These are phyloP conservation scores for Aspergillaceae sp. DNA, from an alignment of 2,329 filamentous ascomycete genomes.

Conservation along the genomic window DNA sequence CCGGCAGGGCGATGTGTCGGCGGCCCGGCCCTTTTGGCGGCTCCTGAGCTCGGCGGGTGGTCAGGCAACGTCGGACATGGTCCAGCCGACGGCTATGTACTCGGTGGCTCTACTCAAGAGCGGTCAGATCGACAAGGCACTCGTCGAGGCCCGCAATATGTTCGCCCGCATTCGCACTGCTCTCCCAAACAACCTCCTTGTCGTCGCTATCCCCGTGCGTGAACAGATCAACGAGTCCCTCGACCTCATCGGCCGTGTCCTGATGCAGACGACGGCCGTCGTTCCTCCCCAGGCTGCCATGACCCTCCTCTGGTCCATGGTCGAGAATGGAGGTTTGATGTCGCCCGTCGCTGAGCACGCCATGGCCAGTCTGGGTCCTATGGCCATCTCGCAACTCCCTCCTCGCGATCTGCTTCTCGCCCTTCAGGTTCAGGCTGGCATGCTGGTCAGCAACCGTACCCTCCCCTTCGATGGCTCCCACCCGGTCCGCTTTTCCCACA, in stretches of 20 bases:
- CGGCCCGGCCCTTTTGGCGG: conserved; percentile 73
- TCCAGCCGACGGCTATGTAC: conserved; percentile 87
- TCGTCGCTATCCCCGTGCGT: conserved; percentile 45
- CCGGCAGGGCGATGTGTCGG: conserved; percentile 67
- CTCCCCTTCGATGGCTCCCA: conserved; percentile 48
- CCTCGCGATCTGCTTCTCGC: conserved; percentile 47
- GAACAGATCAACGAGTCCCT: conserved; percentile 84
- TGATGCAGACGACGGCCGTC: conserved; percentile 45
- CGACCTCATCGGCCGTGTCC: conserved; percentile 56
- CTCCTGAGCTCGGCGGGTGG: conserved; percentile 51
- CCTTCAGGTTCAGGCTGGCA: conserved; percentile 51
- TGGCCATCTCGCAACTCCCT: conserved; percentile 50
- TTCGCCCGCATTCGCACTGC: conserved; percentile 70
- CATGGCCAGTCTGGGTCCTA: conserved; percentile 52
- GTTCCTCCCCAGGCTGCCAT: conserved; percentile 49
- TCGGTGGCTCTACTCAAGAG: conserved; percentile 78
- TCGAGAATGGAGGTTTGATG: conserved; percentile 56
- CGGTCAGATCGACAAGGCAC: conserved; percentile 71
- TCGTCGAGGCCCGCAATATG: conserved; percentile 74
- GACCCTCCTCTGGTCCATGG: conserved; percentile 55
- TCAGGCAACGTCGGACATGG: conserved; percentile 55
- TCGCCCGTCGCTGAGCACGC: conserved; percentile 52
- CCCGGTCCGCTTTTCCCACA: conserved; percentile 52
- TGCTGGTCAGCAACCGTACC: conserved; percentile 32
- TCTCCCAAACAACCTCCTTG: conserved; percentile 41